These are phyloP conservation scores for Talaromyces marneffei DNA, from an alignment of 2,329 filamentous ascomycete genomes.

Conservation along the genomic window DNA sequence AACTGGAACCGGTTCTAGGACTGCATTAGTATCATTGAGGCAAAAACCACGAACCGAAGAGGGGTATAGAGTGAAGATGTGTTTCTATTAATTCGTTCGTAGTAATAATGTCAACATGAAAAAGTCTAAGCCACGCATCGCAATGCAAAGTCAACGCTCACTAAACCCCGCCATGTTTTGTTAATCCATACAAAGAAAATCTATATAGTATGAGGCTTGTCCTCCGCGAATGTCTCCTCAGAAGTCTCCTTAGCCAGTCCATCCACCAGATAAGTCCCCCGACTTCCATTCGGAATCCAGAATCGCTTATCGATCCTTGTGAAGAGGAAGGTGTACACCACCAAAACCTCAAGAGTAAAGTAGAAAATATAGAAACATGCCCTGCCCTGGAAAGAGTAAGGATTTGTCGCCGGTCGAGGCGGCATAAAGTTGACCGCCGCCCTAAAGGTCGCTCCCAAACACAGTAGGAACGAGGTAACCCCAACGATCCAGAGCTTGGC, in stretches of 20 bases:
- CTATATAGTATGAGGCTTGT: neutral
- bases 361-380: conserved; percentile 75
- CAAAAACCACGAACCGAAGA: neutral
- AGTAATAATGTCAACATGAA: neutral
- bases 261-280: conserved; percentile 6
- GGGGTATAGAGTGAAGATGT: neutral
- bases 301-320: conserved; percentile 69
- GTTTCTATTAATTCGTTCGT: neutral
- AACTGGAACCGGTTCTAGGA: neutral
- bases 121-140: neutral
- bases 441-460: conserved; percentile 65
- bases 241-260: neutral
- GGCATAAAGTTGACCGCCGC: conserved; percentile 53
- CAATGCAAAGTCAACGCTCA: conserved; percentile 5
- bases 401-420: conserved; percentile 45
- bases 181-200: neutral
- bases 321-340: conserved; percentile 62
- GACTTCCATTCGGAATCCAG: conserved; percentile 64
- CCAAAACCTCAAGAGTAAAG: conserved; percentile 66
- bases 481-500: conserved; percentile 63
- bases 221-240: neutral
- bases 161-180: neutral
- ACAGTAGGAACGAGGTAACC: conserved; percentile 54
- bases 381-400: conserved; percentile 66
- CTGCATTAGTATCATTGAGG: neutral